Base-by-base conservation (phyloP, 345 rosid species). In the Eutrema heterophyllum region DNA sequence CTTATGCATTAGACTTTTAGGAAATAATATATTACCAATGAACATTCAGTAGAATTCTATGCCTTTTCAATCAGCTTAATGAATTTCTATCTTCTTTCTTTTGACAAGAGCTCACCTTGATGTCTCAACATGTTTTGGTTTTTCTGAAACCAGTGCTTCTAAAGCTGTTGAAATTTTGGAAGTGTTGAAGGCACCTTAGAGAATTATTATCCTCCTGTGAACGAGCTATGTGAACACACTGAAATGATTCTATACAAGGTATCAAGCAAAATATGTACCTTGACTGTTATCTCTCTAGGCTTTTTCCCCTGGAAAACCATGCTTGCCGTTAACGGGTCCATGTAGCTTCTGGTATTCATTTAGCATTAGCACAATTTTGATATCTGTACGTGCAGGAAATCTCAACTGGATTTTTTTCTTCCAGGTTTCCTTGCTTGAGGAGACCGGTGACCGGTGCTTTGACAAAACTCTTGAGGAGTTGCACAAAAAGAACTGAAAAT, bases 171-270 rank as follows among this genome's bases (percentile, higher is more conserved):
- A 96, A 45, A 92, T 92, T 84, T 82, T 96, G 80, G 98, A 96
- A 67, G 98, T 98, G 45, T 85, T 84, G 99, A 96, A 86, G 99
- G 99, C 75, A 96, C 99, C 46, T 82, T 92, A 50, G 99, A 96
- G 76, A 98, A 90, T 84, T 98, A 92, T 82, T 84, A 89, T 77
- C 99, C 99, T 49, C 99, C 99, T 1, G 99, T 90, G 57, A 90
- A 89, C 83, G 99, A 92, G 82, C 90, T 90, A 12, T 83, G 88
- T 74, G 99, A 96, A 74, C 98, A 92, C 81, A 90, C 97, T 49
- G 99, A 96, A 85, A 92, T 96, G 99, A 94, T 92, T 75, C 77
- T 92, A 48, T 96, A 96, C 75, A 96, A 96, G 99, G 99, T 96
- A 84, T 70, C 12, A 39, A 2, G 51, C 51, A 24, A 56, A 43